Conservation (phyloP, 164 flowering plant species). For the Umbilicus rupestris region DNA sequence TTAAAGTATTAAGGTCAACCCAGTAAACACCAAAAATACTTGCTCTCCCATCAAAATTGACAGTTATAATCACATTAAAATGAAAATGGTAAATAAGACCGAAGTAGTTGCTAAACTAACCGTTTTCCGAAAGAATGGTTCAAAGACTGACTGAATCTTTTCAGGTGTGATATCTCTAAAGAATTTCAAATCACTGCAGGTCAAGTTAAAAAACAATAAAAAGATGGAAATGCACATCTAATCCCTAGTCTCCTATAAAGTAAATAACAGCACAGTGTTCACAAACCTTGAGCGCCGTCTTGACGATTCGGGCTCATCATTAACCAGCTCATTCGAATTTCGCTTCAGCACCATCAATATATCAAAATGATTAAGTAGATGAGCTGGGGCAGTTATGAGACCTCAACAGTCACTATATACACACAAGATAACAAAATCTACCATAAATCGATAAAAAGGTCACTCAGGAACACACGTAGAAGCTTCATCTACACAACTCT, state of each 20-base stretch:
- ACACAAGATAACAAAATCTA: background rate
- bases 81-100: background rate
- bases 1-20: background rate
- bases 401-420: background rate
- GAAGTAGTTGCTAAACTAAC: constrained; percentile 21
- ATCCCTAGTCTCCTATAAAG: background rate
- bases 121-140: constrained; percentile 32
- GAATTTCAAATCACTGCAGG: constrained; percentile 24
- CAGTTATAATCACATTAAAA: background rate
- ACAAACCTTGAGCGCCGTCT: constrained; percentile 19
- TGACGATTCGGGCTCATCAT: constrained; percentile 11
- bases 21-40: background rate
- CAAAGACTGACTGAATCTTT: constrained; percentile 21
- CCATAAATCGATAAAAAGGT: background rate
- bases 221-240: background rate
- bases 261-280: constrained; percentile 7
- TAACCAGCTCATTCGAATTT: constrained; percentile 15
- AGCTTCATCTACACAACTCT: background rate
- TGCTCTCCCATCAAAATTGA: background rate
- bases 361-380: background rate
- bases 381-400: background rate
- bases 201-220: constrained; percentile 8
- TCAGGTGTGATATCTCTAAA: constrained; percentile 16
- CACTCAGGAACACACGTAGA: background rate
- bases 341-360: constrained; percentile 28